phyloP scores from a whole-genome alignment of 192 early-diverging fungal species.

The Gryganskiella cystojenkinii region DNA sequence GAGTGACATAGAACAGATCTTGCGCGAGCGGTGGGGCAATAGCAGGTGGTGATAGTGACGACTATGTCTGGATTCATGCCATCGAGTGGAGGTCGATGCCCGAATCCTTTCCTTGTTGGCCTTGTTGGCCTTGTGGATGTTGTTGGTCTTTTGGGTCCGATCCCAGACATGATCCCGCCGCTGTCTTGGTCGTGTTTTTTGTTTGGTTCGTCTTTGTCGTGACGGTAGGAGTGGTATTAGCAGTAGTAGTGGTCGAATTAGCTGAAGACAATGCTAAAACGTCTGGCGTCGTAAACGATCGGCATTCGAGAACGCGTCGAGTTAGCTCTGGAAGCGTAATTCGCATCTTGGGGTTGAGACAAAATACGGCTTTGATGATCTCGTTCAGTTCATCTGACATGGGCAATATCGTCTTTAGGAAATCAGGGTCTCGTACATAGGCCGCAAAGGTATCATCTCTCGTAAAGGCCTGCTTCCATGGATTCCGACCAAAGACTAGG shows the following conservation, averaged over 20 bases:
- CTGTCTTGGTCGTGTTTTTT: background rate
- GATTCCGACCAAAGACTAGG: constrained; percentile 80
- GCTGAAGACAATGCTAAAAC: background rate
- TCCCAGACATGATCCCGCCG: constrained; percentile 1
- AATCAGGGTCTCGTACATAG: constrained; percentile 62
- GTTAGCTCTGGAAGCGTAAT: constrained; percentile 56
- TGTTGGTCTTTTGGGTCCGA: background rate
- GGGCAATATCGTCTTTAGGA: constrained; percentile 68
- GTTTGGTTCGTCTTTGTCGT: background rate
- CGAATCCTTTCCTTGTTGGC: constrained; percentile 26
- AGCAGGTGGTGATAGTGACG: no score
- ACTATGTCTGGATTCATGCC: constrained; percentile 1
- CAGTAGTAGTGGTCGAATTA: background rate
- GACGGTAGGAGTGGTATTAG: background rate
- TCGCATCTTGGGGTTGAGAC: constrained; percentile 56
- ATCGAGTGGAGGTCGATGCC: constrained; percentile 18
- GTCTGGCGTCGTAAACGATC: constrained; percentile 50
- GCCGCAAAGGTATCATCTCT: constrained; percentile 67
- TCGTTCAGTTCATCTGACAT: constrained; percentile 71
- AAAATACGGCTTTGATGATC: constrained; percentile 61
- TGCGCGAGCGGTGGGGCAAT: no score
- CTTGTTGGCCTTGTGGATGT: background rate
- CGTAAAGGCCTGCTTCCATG: constrained; percentile 79
- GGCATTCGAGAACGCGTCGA: constrained; percentile 56
- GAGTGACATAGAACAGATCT: background rate